These are phyloP conservation scores for Bipolaris zeicola DNA, from an alignment of 2,329 filamentous ascomycete species.

Conservation along the genomic window DNA sequence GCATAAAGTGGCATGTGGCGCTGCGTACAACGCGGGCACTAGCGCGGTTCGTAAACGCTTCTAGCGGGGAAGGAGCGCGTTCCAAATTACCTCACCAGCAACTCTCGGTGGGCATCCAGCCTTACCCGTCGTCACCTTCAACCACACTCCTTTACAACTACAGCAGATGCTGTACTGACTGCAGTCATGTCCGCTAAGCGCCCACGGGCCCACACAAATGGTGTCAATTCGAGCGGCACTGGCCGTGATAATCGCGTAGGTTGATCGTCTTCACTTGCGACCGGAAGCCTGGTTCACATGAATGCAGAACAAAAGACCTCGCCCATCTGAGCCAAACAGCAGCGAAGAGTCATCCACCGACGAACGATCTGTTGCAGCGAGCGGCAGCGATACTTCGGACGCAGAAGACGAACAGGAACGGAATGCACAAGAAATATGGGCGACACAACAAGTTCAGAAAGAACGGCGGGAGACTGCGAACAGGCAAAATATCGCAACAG, in stretches of 20 bases:
- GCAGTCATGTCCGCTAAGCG: constrained; percentile 42
- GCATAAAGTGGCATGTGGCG: background rate
- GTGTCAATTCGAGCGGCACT: constrained; percentile 17
- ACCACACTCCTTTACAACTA: background rate
- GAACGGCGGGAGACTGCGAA: constrained; percentile 29
- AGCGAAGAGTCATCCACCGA: constrained; percentile 27
- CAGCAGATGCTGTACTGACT: constrained; percentile 26
- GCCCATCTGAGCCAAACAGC: constrained; percentile 28
- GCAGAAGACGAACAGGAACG: constrained; percentile 21
- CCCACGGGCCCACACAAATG: constrained; percentile 32
- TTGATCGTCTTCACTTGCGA: background rate
- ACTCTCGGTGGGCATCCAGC: constrained; percentile 2
- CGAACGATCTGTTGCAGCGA: constrained; percentile 16
- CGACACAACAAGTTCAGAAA: constrained; percentile 39
- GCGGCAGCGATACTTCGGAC: constrained; percentile 17
- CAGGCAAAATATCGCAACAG: constrained; percentile 69
- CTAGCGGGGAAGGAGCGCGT: constrained; percentile 31
- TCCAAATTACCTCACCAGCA: constrained; percentile 13
- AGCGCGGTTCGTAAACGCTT: constrained; percentile 16
- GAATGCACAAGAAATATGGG: constrained; percentile 33
- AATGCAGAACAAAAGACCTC: constrained; percentile 39
- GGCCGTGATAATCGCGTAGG: constrained; percentile 28
- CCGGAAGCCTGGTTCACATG: constrained; percentile 16
- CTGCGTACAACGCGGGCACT: background rate
- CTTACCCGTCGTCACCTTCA: background rate